Base-by-base conservation (phyloP, 768 basidiomycete genomes). In the Tricholoma hemisulphureum region DNA sequence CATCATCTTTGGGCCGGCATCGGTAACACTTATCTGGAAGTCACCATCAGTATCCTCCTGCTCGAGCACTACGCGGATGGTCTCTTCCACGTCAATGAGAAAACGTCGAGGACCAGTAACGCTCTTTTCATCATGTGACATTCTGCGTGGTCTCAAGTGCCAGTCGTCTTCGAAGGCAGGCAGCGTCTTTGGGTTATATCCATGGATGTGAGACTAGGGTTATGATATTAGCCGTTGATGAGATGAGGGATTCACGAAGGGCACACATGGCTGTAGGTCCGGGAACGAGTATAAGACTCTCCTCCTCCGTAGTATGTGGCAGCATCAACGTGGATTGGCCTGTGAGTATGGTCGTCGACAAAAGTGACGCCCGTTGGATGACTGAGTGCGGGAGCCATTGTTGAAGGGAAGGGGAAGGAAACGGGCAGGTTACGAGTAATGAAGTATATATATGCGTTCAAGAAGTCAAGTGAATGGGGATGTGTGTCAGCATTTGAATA, bases 1-100 rank as follows among this genome's bases (percentile, higher is more conserved):
- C 82, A 98, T 88, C 70, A 96, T 83, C 78, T 98, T 99, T 11
- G 95, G 95, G 2, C 97, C 95, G 58, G 94, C 93, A 69, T 99
- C 96, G 20, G 91, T 95, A 68, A 98, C 84, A 63, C 91, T 94
- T 69, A 98, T 98, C 73, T 96, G 94, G 69, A 96, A 94, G 71
- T 98, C 93, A 29, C 90, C 91, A 61, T 98, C 94, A 13, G 96
- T 98, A 69, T 99, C 96, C 70, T 99, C 96, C 71, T 98, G 96
- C 73, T 97, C 94, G 26, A 99, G 86, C 9, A 98, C 87, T 56
- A 97, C 86, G 32, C 95, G 88, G 67, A 99, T 94, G 29, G 96
- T 99, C 74, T 98, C 96, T 67, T 98, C 96, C 14, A 98, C 96
- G 67, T 98, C 96, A 57, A 98, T 93, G 51, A 98, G 81, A 77